Percentiles rank a stretch among this genome's conserved stretches.
phyloP scores from a whole-genome alignment of 108 stramenopile species.

The Epipyxis sp. region DNA sequence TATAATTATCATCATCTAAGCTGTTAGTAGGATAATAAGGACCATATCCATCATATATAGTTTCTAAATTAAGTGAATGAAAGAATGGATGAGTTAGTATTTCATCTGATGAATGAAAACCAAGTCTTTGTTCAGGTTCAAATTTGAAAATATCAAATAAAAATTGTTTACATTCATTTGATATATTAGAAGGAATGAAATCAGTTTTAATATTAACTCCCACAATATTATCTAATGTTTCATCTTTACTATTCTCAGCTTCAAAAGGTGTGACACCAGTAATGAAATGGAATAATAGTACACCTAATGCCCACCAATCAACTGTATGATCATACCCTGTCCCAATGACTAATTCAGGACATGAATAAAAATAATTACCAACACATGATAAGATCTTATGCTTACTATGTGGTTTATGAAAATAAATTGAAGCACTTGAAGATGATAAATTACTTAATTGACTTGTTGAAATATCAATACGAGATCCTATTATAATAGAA shows the following conservation, averaged over 20 bases:
- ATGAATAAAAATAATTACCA: constrained; percentile 6
- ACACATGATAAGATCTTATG: not conserved
- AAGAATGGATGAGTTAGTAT: constrained; percentile 15
- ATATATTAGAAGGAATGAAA: not conserved
- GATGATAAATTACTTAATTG: too few relatives aligned
- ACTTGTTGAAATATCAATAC: too few relatives aligned
- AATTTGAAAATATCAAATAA: not conserved
- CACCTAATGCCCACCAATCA: constrained; percentile 27
- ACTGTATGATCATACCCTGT: constrained; percentile 26
- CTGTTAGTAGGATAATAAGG: constrained; percentile 16
- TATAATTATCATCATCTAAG: too few relatives aligned
- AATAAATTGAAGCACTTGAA: too few relatives aligned
- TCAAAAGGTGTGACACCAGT: constrained; percentile 26
- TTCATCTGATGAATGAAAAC: not conserved
- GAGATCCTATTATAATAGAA: too few relatives aligned
- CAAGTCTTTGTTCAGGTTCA: not conserved
- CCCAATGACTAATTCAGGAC: constrained; percentile 18
- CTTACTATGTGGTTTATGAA: too few relatives aligned
- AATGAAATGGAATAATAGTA: constrained; percentile 23
- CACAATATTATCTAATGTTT: not conserved
- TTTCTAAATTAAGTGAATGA: not conserved
- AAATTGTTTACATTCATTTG: not conserved
- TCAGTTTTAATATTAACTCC: not conserved
- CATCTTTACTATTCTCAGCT: not conserved
- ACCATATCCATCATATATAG: not conserved